Evolutionary conservation across 2,329 filamentous ascomycete genomes (phyloP).

Genomic region (Phoma sp.): DNA sequence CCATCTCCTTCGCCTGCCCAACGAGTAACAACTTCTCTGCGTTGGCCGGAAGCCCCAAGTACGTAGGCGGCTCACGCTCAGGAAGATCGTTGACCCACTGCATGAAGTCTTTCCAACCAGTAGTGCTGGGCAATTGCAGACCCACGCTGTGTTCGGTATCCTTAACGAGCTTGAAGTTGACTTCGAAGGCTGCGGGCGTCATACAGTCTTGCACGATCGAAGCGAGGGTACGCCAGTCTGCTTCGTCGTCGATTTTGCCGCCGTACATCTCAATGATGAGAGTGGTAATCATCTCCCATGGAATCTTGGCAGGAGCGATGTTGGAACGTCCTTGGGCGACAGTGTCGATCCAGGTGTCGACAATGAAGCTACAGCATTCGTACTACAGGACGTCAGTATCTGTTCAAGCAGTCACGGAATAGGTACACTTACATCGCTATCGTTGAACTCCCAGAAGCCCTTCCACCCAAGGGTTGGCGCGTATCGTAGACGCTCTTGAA

Average conservation of each 20-base stretch:
- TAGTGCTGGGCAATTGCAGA: conserved; percentile 79
- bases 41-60: conserved; percentile 90
- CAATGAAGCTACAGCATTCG: conserved; percentile 94
- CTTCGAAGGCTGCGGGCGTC: conserved; percentile 88
- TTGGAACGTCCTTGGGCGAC: conserved; percentile 87
- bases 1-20: conserved; percentile 83
- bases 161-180: conserved; percentile 87
- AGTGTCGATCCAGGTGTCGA: conserved; percentile 90
- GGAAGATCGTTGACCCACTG: conserved; percentile 90
- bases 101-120: conserved; percentile 83
- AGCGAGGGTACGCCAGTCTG: conserved; percentile 77
- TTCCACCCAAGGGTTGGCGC: conserved; percentile 96
- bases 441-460: conserved; percentile 99
- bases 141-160: conserved; percentile 60
- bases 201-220: conserved; percentile 78
- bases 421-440: conserved; percentile 82
- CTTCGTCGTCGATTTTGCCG: conserved; percentile 93
- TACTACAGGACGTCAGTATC: conserved; percentile 66
- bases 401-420: not conserved
- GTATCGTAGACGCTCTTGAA: conserved; percentile 93
- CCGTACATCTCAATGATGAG: conserved; percentile 95
- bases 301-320: conserved; percentile 89
- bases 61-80: conserved; percentile 94
- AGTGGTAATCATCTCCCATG: conserved; percentile 93
- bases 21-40: conserved; percentile 95